Evolutionary conservation across 768 basidiomycete species (phyloP).

Genomic region (Hericium rajendrae): DNA sequence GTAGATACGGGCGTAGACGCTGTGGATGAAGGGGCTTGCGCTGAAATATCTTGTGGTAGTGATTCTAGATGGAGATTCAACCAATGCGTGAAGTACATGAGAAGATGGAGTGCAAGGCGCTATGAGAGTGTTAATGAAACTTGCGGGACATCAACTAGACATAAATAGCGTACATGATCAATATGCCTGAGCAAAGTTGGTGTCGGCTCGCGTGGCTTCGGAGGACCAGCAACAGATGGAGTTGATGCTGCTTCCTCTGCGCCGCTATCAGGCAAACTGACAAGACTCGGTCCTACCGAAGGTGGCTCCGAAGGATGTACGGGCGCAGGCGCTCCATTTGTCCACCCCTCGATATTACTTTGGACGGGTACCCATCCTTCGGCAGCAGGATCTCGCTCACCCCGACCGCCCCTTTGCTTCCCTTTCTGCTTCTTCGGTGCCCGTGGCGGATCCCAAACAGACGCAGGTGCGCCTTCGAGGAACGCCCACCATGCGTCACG

Average conservation of each 20-base stretch:
- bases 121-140: conserved; percentile 21
- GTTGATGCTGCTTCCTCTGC: not conserved
- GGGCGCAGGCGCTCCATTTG: too few species aligned
- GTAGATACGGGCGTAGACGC: too few species aligned
- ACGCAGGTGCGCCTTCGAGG: conserved; percentile 56
- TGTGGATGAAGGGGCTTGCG: too few species aligned
- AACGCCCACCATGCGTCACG: conserved; percentile 78
- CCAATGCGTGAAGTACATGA: conserved; percentile 84
- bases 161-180: conserved; percentile 47
- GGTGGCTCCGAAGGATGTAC: too few species aligned
- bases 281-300: too few species aligned
- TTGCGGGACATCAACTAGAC: not conserved
- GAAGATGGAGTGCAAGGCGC: conserved; percentile 62
- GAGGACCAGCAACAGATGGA: not conserved
- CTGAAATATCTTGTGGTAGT: too few species aligned
- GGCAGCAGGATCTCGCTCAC: not conserved
- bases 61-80: conserved; percentile 49
- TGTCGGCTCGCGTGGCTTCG: not conserved
- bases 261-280: too few species aligned
- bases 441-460: conserved; percentile 54
- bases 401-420: conserved; percentile 5
- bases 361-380: conserved; percentile 1
- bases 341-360: not conserved
- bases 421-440: conserved; percentile 20
- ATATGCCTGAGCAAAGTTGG: conserved; percentile 26